These are phyloP conservation scores for Xerocomus minutiporus DNA, from an alignment of 1,284 basidiomycete species.

Conservation along the genomic window DNA sequence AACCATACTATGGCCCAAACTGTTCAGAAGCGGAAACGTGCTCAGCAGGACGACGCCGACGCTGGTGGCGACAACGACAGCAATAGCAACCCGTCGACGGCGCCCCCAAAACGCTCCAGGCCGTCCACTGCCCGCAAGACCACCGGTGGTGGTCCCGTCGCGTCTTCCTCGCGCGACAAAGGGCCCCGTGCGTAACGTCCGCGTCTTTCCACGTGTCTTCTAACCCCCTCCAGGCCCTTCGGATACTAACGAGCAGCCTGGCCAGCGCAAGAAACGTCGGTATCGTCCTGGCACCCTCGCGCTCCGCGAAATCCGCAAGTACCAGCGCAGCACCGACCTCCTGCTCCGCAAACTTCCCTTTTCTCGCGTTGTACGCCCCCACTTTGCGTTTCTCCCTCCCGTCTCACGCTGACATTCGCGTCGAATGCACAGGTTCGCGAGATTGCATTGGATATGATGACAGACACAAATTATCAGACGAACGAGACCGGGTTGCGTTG, in stretches of 20 bases:
- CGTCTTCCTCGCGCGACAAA: constrained; percentile 27
- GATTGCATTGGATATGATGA: constrained; percentile 83
- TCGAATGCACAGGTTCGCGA: constrained; percentile 75
- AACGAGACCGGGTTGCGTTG: constrained; percentile 71
- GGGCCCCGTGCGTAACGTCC: constrained; percentile 20
- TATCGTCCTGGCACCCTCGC: constrained; percentile 88
- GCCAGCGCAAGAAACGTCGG: constrained; percentile 49
- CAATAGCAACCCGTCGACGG: constrained; percentile 32
- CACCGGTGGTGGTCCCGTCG: constrained; percentile 55
- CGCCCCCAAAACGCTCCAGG: constrained; percentile 46
- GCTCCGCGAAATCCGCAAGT: constrained; percentile 86
- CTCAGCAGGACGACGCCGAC: constrained; percentile 37
- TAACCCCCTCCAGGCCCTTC: constrained; percentile 17
- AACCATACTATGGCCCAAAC: constrained; percentile 48
- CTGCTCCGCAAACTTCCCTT: constrained; percentile 87
- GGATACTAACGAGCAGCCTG: constrained; percentile 26
- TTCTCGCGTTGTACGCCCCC: constrained; percentile 73
- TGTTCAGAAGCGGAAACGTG: constrained; percentile 39
- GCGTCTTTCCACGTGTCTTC: constrained; percentile 4
- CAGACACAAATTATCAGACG: constrained; percentile 60
- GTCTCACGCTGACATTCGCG: constrained; percentile 1
- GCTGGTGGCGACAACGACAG: constrained; percentile 34
- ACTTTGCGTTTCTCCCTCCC: background rate
- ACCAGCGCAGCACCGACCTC: constrained; percentile 90
- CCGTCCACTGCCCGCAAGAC: constrained; percentile 69